Conservation (phyloP, 495 filamentous ascomycete species). For the Aspergillus nanangensis region DNA sequence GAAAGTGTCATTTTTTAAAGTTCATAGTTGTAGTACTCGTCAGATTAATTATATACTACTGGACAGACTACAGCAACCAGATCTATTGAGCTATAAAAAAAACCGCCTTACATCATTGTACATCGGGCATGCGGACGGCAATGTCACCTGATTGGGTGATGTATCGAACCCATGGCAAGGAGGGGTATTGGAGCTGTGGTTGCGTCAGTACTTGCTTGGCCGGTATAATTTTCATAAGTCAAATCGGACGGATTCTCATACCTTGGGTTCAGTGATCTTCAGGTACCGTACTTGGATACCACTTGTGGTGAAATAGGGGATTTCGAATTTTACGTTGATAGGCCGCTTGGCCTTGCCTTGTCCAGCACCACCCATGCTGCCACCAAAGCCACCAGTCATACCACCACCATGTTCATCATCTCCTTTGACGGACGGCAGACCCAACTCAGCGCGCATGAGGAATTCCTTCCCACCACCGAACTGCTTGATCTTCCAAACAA, state of each 20-base stretch:
- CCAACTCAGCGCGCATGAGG: constrained; percentile 97
- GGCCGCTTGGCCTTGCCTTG: constrained; percentile 86
- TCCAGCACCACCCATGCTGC: constrained; percentile 77
- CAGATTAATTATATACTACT: too few relatives aligned
- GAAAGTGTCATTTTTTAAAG: too few relatives aligned
- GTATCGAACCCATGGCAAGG: constrained; percentile 97
- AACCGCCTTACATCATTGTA: constrained; percentile 50
- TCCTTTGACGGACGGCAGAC: constrained; percentile 88
- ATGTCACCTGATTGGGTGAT: constrained; percentile 97
- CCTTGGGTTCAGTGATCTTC: constrained; percentile 99
- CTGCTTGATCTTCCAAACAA: constrained; percentile 99
- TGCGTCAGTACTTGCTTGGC: constrained; percentile 4
- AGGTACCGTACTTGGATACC: constrained; percentile 97
- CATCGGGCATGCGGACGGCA: constrained; percentile 86
- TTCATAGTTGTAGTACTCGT: too few relatives aligned
- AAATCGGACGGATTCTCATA: too few relatives aligned
- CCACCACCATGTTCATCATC: constrained; percentile 94
- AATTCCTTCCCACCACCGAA: constrained; percentile 98
- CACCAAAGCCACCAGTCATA: constrained; percentile 94
- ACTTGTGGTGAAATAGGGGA: constrained; percentile 98
- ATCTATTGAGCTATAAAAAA: constrained; percentile 8
- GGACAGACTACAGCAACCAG: too few relatives aligned
- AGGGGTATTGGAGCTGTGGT: constrained; percentile 85
- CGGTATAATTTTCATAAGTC: too few relatives aligned
- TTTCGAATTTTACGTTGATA: constrained; percentile 99